Conservation (phyloP, 352 stramenopile genomes). For the Phytopythium aichiense region DNA sequence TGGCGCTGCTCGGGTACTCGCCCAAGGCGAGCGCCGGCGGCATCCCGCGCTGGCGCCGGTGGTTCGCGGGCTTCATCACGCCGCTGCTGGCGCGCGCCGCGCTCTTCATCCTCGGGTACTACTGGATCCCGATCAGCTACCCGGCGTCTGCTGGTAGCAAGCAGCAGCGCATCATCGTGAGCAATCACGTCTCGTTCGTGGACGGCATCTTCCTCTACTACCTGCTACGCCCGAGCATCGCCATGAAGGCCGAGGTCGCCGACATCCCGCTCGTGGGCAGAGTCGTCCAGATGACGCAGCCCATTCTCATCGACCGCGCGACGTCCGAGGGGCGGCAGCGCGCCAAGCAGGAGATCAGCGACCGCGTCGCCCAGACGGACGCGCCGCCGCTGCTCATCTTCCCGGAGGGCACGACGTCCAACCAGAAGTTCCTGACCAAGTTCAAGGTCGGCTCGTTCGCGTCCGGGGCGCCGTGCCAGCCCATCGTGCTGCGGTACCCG, state of each 20-base stretch:
- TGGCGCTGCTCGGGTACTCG: conserved; percentile 50
- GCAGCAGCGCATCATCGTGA: conserved; percentile 42
- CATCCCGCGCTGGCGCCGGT: conserved; percentile 41
- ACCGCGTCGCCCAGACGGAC: conserved; percentile 35
- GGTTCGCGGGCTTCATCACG: conserved; percentile 23
- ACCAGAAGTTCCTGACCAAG: conserved; percentile 62
- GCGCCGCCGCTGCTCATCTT: conserved; percentile 70
- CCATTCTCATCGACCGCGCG: conserved; percentile 61
- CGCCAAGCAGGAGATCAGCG: conserved; percentile 55
- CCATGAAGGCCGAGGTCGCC: conserved; percentile 67
- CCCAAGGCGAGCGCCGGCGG: conserved; percentile 20
- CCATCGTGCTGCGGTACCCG: conserved; percentile 59
- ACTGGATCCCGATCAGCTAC: conserved; percentile 54
- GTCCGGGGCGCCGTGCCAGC: conserved; percentile 49
- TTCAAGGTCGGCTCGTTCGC: conserved; percentile 76
- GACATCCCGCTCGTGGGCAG: conserved; percentile 50
- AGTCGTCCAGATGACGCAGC: conserved; percentile 55
- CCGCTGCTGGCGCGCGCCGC: conserved; percentile 39
- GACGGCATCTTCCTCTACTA: conserved; percentile 61
- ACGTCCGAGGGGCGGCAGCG: conserved; percentile 43
- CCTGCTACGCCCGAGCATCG: conserved; percentile 53
- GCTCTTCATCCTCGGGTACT: conserved; percentile 62
- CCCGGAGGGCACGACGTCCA: conserved; percentile 68
- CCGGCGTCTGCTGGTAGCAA: conserved; percentile 9
- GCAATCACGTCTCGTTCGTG: conserved; percentile 71